Base-by-base conservation (phyloP, 495 filamentous ascomycete species). In the Trichoderma erinaceum region DNA sequence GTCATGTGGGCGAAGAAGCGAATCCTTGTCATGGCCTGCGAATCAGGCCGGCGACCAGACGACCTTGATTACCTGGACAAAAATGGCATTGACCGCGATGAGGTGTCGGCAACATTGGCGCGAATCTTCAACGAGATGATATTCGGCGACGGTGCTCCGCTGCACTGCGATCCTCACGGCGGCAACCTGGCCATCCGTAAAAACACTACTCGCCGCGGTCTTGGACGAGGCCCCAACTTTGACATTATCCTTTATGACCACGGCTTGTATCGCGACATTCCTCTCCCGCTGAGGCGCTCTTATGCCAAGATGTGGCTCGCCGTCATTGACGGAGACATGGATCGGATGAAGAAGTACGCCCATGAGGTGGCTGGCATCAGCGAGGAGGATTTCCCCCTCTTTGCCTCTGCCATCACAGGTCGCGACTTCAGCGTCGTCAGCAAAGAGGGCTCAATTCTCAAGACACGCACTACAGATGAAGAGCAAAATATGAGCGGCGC, bases 111-210 rank as follows among this genome's bases (percentile, higher is more conserved):
- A 0, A 90, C 94, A 0, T 79, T 99, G 6, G 89, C 94, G 3
- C 87, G 88, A 63, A 93, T 97, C 67, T 99, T 99, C 84, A 99
- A 99, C 80, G 93, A 97, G 76, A 99, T 99, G 96, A 97, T 99
- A 68, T 99, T 99, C 72, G 94, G 95, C 38, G 87, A 88, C 63
- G 81, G 89, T 69, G 93, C 95, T 2, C 91, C 94, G 0, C 81
- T 99, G 43, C 96, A 99, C 79, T 99, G 96, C 76, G 96, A 99
- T 74, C 96, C 96, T 3, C 96, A 99, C 73, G 95, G 93, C 66
- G 96, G 96, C 41, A 99, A 99, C 75, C 91, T 98, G 38, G 95
- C 96, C 35, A 92, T 99, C 69, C 87, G 95, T 35, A 85, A 87
- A 72, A 93, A 92, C 71, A 71, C 78, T 18, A 76, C 75, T 7